Evolutionary conservation across 371 early-diverging fungal species (phyloP).

Genomic region (Mortierella sp.): DNA sequence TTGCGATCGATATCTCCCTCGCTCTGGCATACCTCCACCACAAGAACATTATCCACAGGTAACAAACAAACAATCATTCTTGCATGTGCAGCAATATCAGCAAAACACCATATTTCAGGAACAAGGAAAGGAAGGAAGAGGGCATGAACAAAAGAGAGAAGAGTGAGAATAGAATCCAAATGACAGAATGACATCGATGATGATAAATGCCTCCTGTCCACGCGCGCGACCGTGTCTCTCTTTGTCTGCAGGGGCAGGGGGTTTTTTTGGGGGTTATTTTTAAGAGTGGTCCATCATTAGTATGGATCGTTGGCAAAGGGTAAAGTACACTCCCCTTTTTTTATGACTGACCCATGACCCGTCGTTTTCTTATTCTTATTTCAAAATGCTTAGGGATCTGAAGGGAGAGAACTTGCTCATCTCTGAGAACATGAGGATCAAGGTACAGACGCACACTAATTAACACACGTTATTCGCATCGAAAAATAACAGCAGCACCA

Average conservation of each 20-base stretch:
- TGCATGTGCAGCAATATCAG: not conserved
- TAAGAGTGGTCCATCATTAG: not conserved
- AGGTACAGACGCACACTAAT: conserved; percentile 27
- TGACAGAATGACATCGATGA: not conserved
- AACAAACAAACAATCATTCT: not conserved
- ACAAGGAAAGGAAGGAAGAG: not conserved
- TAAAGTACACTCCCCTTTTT: not conserved
- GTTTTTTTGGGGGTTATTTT: not conserved
- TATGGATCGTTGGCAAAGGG: not conserved
- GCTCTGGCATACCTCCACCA: conserved; percentile 72
- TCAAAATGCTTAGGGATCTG: conserved; percentile 27
- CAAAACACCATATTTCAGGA: not conserved
- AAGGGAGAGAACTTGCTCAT: conserved; percentile 55
- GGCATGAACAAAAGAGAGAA: not conserved
- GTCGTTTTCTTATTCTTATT: not conserved
- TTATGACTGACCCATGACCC: not conserved
- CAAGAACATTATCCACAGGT: conserved; percentile 69
- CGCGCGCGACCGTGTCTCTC: not conserved
- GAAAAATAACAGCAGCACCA: not conserved
- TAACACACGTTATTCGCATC: not conserved
- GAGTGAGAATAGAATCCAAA: not conserved
- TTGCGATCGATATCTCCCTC: conserved; percentile 70
- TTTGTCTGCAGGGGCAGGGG: not conserved
- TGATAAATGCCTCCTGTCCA: not conserved
- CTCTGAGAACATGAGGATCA: conserved; percentile 56